Conservation (phyloP, 139 green algal genomes). For the Picochlorum sp. region DNA sequence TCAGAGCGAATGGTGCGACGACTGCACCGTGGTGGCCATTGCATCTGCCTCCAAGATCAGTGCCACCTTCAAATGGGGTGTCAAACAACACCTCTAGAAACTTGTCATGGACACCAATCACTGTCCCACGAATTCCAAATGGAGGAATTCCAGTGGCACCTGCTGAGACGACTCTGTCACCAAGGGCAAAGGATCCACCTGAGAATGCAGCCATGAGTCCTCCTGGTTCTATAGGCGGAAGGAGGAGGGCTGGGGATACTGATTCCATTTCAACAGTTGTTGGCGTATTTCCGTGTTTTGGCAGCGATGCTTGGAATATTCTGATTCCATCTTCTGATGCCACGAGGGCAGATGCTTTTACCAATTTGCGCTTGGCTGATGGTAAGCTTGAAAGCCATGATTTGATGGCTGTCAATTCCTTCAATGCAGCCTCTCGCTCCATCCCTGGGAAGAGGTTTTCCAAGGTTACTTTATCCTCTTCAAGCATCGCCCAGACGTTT, state of each 20-base stretch:
- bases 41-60: slow-evolving; percentile 37
- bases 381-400: slow-evolving; percentile 63
- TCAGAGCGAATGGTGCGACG: slow-evolving; percentile 18
- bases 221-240: slow-evolving; percentile 48
- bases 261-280: slow-evolving; percentile 56
- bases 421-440: slow-evolving; percentile 4
- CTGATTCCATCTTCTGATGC: slow-evolving; percentile 64
- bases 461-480: slow-evolving; percentile 11
- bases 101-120: slow-evolving; percentile 54
- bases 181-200: slow-evolving; percentile 69
- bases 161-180: slow-evolving; percentile 65
- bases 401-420: slow-evolving; percentile 22
- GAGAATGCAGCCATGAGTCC: slow-evolving; percentile 33
- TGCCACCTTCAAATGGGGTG: slow-evolving; percentile 28
- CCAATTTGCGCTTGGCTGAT: slow-evolving; percentile 55
- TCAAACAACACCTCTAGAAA: slow-evolving; percentile 65
- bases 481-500: slow-evolving; percentile 41
- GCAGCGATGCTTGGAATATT: slow-evolving; percentile 48
- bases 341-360: slow-evolving; percentile 45
- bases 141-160: slow-evolving; percentile 40
- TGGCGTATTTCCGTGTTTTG: slow-evolving; percentile 3
- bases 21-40: slow-evolving; percentile 26
- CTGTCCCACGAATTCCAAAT: slow-evolving; percentile 61
- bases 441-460: slow-evolving; percentile 17
- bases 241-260: slow-evolving; percentile 61